These are phyloP conservation scores for Halenospora varia DNA, from an alignment of 495 filamentous ascomycete species.

Conservation along the genomic window DNA sequence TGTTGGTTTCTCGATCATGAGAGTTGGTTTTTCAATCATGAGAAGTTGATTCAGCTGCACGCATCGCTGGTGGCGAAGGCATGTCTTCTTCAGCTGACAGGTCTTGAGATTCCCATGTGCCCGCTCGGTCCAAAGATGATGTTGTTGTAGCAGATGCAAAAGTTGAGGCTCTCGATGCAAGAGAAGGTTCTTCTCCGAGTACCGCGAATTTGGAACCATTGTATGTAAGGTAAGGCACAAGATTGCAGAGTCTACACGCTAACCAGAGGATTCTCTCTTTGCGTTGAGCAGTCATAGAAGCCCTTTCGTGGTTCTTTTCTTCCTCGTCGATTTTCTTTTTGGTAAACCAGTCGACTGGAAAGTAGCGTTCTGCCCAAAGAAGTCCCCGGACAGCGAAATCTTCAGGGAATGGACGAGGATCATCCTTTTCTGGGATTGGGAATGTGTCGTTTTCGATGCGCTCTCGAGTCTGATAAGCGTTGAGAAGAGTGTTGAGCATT, in stretches of 20 bases:
- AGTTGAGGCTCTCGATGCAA: not conserved
- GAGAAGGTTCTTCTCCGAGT: not conserved
- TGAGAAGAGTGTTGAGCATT: constrained; percentile 25
- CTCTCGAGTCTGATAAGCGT: constrained; percentile 8
- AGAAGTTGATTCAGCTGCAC: not conserved
- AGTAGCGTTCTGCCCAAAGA: constrained; percentile 57
- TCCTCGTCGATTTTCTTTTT: constrained; percentile 68
- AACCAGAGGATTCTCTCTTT: constrained; percentile 73
- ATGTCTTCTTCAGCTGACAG: not conserved
- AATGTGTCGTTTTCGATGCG: constrained; percentile 38
- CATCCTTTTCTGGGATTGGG: constrained; percentile 54
- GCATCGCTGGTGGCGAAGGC: not conserved
- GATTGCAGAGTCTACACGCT: constrained; percentile 43
- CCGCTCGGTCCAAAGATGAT: not conserved
- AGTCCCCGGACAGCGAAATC: constrained; percentile 78
- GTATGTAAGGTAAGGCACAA: not conserved
- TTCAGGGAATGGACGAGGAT: constrained; percentile 64
- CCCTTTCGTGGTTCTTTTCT: constrained; percentile 63
- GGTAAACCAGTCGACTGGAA: constrained; percentile 64
- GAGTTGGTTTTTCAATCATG: too few species aligned
- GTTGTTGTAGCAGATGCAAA: not conserved
- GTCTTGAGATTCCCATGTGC: constrained; percentile 4
- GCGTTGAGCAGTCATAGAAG: constrained; percentile 56
- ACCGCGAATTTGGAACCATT: not conserved
- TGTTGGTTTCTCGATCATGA: too few species aligned